Base-by-base conservation (phyloP, 805 yeast species). In the Wickerhamomyces canadensis region DNA sequence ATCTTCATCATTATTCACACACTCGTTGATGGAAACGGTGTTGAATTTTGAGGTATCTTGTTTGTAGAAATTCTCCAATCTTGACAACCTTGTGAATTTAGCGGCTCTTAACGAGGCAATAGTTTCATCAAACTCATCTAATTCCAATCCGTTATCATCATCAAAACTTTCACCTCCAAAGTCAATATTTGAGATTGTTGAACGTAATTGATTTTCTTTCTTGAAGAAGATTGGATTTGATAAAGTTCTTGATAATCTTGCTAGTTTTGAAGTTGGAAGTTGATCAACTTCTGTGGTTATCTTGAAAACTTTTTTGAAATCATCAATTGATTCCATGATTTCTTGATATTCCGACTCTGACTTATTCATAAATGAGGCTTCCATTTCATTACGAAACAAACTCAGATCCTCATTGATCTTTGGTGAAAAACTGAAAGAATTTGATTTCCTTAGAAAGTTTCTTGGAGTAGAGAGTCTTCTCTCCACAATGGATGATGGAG, bases 61-160 rank as follows among this genome's bases (percentile, higher is more conserved):
- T 22, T 21, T 24, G 11, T 38, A 23, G 13, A 33, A 17, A 14
- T 12, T 18, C 5, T 38, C 36, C 31, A 30, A 31, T 41, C 54
- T 39, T 41, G 47, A 31, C 22, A 38, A 16, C 37, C 51, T 45
- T 3, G 48, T 23, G 22, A 34, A 37, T 21, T 38, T 42, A 5
- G 55, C 54, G 14, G 52, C 51, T 26, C 47, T 36, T 13, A 49
- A 32, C 7, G 46, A 25, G 2, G 40, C 47, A 12, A 47, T 30
- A 0, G 48, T 45, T 21, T 49, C 52, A 17, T 44, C 34, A 18
- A 42, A 22, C 13, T 38, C 39, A 36, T 36, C 14, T 18, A 17
- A 15, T 27, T 45, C 27, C 22, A 26, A 33, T 33, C 36, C 22
- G 18, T 14, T 35, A 32, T 35, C 19, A 35, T 39, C n/a, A 27